phyloP scores from a whole-genome alignment of 352 stramenopile species.

The Phytophthora pinifolia region DNA sequence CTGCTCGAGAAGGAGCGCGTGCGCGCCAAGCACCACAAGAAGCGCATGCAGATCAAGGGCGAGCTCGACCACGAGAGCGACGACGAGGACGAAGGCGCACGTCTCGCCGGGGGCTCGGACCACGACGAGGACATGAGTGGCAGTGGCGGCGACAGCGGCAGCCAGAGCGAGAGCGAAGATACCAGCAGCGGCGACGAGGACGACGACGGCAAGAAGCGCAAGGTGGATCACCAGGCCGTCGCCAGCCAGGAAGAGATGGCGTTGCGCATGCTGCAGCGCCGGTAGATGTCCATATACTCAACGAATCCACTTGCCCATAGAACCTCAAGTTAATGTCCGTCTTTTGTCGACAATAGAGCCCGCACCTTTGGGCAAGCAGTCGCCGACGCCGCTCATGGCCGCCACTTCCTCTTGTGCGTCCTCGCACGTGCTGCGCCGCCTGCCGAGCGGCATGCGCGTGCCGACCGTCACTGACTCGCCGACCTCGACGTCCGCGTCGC shows the following conservation, averaged over 20 bases:
- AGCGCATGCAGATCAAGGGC: constrained; percentile 82
- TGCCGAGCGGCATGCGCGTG: constrained; percentile 27
- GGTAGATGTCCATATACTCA: constrained; percentile 29
- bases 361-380: not conserved
- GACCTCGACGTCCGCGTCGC: not conserved
- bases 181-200: constrained; percentile 39
- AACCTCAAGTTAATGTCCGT: constrained; percentile 1
- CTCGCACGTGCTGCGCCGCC: constrained; percentile 19
- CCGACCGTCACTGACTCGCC: not conserved
- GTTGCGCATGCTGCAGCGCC: constrained; percentile 73
- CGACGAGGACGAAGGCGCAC: constrained; percentile 17
- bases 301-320: constrained; percentile 15
- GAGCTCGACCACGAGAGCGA: constrained; percentile 56
- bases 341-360: constrained; percentile 15
- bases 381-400: constrained; percentile 3
- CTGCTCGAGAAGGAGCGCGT: constrained; percentile 85
- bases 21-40: constrained; percentile 90
- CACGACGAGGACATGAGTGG: constrained; percentile 35
- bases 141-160: constrained; percentile 32
- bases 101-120: constrained; percentile 49
- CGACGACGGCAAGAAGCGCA: constrained; percentile 29
- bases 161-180: constrained; percentile 28
- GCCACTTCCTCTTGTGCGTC: constrained; percentile 11
- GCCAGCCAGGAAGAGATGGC: constrained; percentile 80
- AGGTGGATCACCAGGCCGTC: constrained; percentile 51